Evolutionary conservation across 331 rosid species (phyloP).

Genomic region (Malus hybrid): DNA sequence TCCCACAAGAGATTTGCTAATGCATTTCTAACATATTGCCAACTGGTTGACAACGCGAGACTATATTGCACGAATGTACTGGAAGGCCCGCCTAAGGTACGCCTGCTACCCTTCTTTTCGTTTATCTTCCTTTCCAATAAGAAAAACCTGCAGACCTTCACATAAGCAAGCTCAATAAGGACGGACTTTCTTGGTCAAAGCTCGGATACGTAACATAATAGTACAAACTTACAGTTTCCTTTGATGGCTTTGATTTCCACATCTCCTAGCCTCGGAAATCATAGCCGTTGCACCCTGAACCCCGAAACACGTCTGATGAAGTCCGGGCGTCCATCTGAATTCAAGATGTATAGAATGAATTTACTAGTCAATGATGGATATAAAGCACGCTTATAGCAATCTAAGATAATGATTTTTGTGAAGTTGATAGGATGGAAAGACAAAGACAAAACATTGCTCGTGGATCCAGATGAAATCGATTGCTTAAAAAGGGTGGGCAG

Average conservation of each 20-base stretch:
- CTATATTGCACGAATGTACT: slow-evolving; percentile 78
- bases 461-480: slow-evolving; percentile 86
- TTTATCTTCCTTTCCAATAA: not conserved
- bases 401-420: slow-evolving; percentile 18
- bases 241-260: not conserved
- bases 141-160: not conserved
- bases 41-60: slow-evolving; percentile 72
- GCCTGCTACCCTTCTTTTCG: not conserved
- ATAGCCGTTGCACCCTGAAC: not conserved
- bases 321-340: not conserved
- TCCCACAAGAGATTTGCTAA: slow-evolving; percentile 92
- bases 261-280: not conserved
- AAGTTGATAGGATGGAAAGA: slow-evolving; percentile 96
- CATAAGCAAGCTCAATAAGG: not conserved
- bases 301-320: not conserved
- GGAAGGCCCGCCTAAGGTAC: slow-evolving; percentile 89
- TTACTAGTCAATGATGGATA: not conserved
- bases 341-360: not conserved
- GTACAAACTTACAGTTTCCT: not conserved
- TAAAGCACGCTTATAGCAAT: not conserved
- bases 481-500: slow-evolving; percentile 64
- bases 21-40: slow-evolving; percentile 69
- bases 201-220: not conserved
- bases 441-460: slow-evolving; percentile 73
- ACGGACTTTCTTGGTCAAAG: not conserved